Conservation (phyloP, 2,329 filamentous ascomycete genomes). For the Paramyrothecium roridum region DNA sequence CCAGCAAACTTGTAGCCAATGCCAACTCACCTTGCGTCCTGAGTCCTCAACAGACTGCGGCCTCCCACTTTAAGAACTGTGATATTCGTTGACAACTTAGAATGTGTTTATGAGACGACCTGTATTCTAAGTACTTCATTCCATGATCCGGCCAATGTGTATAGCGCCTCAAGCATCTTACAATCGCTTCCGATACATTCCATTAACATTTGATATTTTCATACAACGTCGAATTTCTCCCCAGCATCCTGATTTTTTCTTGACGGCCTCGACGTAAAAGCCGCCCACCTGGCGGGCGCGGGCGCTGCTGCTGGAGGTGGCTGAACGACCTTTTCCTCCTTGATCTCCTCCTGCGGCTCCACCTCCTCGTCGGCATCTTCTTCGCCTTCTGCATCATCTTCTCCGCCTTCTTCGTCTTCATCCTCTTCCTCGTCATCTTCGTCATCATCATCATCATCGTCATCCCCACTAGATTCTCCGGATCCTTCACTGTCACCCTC, state of each 20-base stretch:
- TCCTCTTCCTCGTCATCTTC: constrained; percentile 38
- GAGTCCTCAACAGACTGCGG: too few species aligned
- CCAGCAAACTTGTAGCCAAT: too few species aligned
- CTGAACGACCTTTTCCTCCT: constrained; percentile 11
- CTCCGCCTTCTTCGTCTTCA: constrained; percentile 34
- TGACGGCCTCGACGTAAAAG: constrained; percentile 18
- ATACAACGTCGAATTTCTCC: constrained; percentile 29
- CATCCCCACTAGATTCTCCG: constrained; percentile 46
- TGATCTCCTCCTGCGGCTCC: constrained; percentile 13
- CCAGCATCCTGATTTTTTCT: constrained; percentile 27
- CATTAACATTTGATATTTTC: background rate
- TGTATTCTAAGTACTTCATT: too few species aligned
- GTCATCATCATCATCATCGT: constrained; percentile 50
- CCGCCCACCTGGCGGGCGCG: constrained; percentile 23
- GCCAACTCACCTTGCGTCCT: too few species aligned
- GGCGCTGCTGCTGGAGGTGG: constrained; percentile 4
- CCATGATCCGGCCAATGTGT: too few species aligned
- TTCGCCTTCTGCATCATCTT: constrained; percentile 26
- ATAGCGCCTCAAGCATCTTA: too few species aligned
- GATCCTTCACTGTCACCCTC: constrained; percentile 58
- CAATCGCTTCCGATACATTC: too few species aligned
- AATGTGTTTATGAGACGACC: too few species aligned
- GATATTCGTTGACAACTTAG: too few species aligned
- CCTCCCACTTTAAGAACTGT: too few species aligned
- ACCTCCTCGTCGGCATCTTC: constrained; percentile 19